Conservation (phyloP, 2,329 filamentous ascomycete species). For the Claviceps purpurea region DNA sequence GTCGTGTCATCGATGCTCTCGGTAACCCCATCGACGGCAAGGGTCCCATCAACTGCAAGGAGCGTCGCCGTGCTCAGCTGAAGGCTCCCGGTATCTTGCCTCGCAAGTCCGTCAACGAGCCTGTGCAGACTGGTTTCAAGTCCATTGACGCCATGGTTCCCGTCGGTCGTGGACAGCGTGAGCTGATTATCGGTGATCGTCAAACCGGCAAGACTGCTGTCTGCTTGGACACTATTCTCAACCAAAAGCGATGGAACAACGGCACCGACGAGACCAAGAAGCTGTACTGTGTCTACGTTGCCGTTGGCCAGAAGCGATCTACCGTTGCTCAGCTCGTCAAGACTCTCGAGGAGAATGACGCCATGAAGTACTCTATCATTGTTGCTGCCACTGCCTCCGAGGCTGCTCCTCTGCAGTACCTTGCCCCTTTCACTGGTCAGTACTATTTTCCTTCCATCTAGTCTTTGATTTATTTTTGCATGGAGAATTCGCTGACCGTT, state of each 20-base stretch:
- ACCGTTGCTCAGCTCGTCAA: slow-evolving; percentile 98
- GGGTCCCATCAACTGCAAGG: slow-evolving; percentile 84
- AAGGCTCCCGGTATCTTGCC: slow-evolving; percentile 98
- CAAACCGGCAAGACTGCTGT: slow-evolving; percentile 99
- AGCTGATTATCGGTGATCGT: slow-evolving; percentile 99
- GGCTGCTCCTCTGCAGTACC: slow-evolving; percentile 86
- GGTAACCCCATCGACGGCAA: slow-evolving; percentile 99
- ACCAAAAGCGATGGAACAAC: slow-evolving; percentile 98
- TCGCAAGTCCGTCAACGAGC: slow-evolving; percentile 93
- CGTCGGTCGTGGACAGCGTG: slow-evolving; percentile 99
- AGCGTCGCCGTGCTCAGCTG: slow-evolving; percentile 92
- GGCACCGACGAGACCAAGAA: slow-evolving; percentile 84
- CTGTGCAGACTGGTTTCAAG: slow-evolving; percentile 98
- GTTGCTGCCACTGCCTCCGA: slow-evolving; percentile 96
- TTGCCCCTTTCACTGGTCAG: slow-evolving; percentile 77
- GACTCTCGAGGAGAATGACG: slow-evolving; percentile 98
- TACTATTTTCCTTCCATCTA: neutral
- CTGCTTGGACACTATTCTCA: slow-evolving; percentile 93
- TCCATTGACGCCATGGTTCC: slow-evolving; percentile 99
- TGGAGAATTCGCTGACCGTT: neutral
- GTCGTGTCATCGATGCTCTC: slow-evolving; percentile 95
- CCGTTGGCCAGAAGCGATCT: slow-evolving; percentile 97
- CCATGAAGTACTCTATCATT: slow-evolving; percentile 94
- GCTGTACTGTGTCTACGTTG: slow-evolving; percentile 99
- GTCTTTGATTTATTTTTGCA: too few species aligned